These are phyloP conservation scores for Phaeosphaeriaceae sp. DNA, from an alignment of 2,329 filamentous ascomycete genomes.

Conservation along the genomic window DNA sequence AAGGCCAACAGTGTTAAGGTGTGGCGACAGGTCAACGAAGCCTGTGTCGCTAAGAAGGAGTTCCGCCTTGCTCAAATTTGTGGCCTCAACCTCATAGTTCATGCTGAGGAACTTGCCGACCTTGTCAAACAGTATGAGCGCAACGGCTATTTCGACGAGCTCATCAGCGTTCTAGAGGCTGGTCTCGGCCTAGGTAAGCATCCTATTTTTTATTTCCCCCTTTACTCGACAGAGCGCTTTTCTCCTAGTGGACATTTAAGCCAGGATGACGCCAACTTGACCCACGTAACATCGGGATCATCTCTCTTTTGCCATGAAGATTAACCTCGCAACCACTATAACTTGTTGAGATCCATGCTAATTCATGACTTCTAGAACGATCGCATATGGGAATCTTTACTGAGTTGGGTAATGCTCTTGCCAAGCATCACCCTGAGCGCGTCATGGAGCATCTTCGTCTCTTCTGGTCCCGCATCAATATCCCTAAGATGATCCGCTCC, in stretches of 20 bases:
- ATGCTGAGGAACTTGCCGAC: slow-evolving; percentile 91
- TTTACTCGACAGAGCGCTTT: too few species aligned
- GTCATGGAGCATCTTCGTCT: slow-evolving; percentile 99
- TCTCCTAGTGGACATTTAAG: too few species aligned
- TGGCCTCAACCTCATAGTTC: slow-evolving; percentile 95
- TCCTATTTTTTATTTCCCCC: too few species aligned
- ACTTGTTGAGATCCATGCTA: too few species aligned
- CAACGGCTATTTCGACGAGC: slow-evolving; percentile 97
- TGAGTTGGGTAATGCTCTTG: slow-evolving; percentile 85
- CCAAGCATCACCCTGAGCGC: slow-evolving; percentile 92
- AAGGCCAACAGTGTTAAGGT: slow-evolving; percentile 99
- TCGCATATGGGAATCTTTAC: slow-evolving; percentile 96
- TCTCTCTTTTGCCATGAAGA: too few species aligned
- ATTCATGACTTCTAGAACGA: neutral
- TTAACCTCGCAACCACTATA: too few species aligned
- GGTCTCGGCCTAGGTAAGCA: slow-evolving; percentile 76
- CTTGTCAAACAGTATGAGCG: slow-evolving; percentile 96
- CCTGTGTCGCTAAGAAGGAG: slow-evolving; percentile 96
- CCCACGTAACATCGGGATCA: too few species aligned
- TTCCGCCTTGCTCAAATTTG: slow-evolving; percentile 99
- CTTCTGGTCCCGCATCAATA: slow-evolving; percentile 98
- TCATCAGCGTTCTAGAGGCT: slow-evolving; percentile 92
- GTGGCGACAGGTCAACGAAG: slow-evolving; percentile 98
- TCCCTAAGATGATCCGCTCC: slow-evolving; percentile 93
- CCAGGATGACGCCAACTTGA: too few species aligned